A percentile compares a stretch with the other conserved stretches of the same genome.
Conservation (phyloP, 1,284 basidiomycete genomes). For the Athelia sp. region DNA sequence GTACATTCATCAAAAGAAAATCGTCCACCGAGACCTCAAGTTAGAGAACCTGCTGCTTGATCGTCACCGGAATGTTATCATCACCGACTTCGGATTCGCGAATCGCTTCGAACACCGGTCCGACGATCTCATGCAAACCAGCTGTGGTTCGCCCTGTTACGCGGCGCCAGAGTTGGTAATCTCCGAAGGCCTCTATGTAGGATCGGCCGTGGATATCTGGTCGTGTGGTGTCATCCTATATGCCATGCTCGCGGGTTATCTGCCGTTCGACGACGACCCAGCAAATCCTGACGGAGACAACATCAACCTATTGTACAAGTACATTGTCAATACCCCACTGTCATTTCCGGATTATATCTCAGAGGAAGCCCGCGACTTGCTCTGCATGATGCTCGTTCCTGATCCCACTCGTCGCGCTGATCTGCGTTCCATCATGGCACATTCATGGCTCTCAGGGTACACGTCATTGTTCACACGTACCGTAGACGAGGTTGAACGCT, state of each 20-base stretch:
- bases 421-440: constrained; percentile 73
- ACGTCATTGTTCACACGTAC: constrained; percentile 60
- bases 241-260: constrained; percentile 98
- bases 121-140: constrained; percentile 98
- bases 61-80: constrained; percentile 97
- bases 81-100: constrained; percentile 99
- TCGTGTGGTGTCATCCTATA: constrained; percentile 98
- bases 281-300: constrained; percentile 99
- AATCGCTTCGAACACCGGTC: constrained; percentile 91
- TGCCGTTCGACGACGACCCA: constrained; percentile 99
- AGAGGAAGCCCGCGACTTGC: constrained; percentile 66
- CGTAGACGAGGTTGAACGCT: constrained; percentile 75
- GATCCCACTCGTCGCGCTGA: constrained; percentile 74
- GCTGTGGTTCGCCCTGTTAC: constrained; percentile 96
- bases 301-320: constrained; percentile 99
- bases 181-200: constrained; percentile 94
- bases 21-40: constrained; percentile 98
- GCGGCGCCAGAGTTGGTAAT: constrained; percentile 99
- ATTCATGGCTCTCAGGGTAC: constrained; percentile 78
- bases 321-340: constrained; percentile 95
- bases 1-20: constrained; percentile 99
- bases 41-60: constrained; percentile 97
- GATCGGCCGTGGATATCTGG: constrained; percentile 99
- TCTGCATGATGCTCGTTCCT: constrained; percentile 85
- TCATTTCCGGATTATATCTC: constrained; percentile 95